A percentile compares a stretch with the other conserved stretches of the same genome.
These are phyloP conservation scores for Clarireedia sp. DNA, from an alignment of 2,329 filamentous ascomycete species.

Conservation along the genomic window DNA sequence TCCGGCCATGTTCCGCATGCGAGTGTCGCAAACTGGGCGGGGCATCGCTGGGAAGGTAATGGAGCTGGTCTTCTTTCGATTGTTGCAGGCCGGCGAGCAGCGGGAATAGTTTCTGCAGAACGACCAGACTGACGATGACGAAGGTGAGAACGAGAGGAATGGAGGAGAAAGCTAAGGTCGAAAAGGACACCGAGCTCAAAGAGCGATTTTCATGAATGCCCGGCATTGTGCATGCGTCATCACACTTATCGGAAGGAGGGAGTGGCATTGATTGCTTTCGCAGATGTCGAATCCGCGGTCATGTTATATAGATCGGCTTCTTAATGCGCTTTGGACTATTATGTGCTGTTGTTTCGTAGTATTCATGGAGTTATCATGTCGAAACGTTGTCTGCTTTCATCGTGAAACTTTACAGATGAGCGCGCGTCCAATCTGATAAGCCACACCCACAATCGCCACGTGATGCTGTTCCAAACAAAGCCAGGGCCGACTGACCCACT, in stretches of 20 bases:
- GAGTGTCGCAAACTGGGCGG: slow-evolving; percentile 50
- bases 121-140: slow-evolving; percentile 50
- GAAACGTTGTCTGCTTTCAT: background rate
- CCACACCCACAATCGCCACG: slow-evolving; percentile 1
- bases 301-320: slow-evolving; percentile 11
- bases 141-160: slow-evolving; percentile 67
- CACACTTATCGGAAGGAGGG: slow-evolving; percentile 26
- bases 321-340: background rate
- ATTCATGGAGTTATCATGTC: background rate
- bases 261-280: slow-evolving; percentile 21
- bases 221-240: slow-evolving; percentile 20
- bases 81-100: slow-evolving; percentile 51
- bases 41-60: slow-evolving; percentile 55
- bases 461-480: background rate
- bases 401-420: background rate
- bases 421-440: slow-evolving; percentile 8
- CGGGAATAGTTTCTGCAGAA: slow-evolving; percentile 64
- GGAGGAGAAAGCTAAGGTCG: slow-evolving; percentile 50
- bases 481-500: background rate
- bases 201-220: slow-evolving; percentile 15
- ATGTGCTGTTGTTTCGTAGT: background rate
- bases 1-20: slow-evolving; percentile 50
- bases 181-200: slow-evolving; percentile 26
- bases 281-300: slow-evolving; percentile 11
- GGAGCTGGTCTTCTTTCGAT: slow-evolving; percentile 47